phyloP scores from a whole-genome alignment of 805 yeast genomes.

The Clavispora santaluciae region DNA sequence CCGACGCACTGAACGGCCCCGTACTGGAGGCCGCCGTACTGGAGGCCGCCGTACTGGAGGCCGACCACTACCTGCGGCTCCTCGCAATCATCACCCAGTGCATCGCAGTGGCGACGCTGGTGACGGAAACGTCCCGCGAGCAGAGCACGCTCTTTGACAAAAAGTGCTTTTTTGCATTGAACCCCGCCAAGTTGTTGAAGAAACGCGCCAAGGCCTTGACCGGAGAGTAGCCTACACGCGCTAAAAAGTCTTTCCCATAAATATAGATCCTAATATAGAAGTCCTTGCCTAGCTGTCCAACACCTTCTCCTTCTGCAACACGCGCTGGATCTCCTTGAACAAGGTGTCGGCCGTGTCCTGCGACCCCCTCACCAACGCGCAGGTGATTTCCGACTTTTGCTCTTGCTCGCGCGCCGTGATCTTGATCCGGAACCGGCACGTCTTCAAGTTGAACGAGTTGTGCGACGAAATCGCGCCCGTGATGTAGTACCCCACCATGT shows the following conservation, averaged over 20 bases:
- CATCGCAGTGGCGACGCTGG: constrained; percentile 35
- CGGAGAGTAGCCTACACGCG: neutral
- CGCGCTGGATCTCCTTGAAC: constrained; percentile 59
- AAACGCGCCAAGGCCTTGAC: constrained; percentile 28
- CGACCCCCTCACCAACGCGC: constrained; percentile 64
- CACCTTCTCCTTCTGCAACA: constrained; percentile 61
- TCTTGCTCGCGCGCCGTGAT: constrained; percentile 37
- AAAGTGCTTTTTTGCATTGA: constrained; percentile 57
- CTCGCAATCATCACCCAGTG: constrained; percentile 47
- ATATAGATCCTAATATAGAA: neutral
- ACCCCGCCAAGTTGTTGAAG: constrained; percentile 51
- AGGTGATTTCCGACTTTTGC: constrained; percentile 50
- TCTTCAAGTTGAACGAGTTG: constrained; percentile 57
- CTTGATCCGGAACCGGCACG: constrained; percentile 58
- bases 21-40: too few relatives aligned
- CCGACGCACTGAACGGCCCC: constrained; percentile 3
- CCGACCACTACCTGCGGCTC: constrained; percentile 40
- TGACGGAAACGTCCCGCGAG: constrained; percentile 48
- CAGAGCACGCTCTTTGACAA: constrained; percentile 60
- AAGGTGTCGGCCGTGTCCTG: constrained; percentile 55
- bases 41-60: neutral
- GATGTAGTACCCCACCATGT: constrained; percentile 39
- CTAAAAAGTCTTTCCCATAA: neutral
- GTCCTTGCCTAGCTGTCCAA: constrained; percentile 23
- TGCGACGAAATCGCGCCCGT: constrained; percentile 60